A percentile compares a stretch with the other conserved stretches of the same genome.
phyloP scores from a whole-genome alignment of 495 filamentous ascomycete species.

The Aspergillus asperescens region DNA sequence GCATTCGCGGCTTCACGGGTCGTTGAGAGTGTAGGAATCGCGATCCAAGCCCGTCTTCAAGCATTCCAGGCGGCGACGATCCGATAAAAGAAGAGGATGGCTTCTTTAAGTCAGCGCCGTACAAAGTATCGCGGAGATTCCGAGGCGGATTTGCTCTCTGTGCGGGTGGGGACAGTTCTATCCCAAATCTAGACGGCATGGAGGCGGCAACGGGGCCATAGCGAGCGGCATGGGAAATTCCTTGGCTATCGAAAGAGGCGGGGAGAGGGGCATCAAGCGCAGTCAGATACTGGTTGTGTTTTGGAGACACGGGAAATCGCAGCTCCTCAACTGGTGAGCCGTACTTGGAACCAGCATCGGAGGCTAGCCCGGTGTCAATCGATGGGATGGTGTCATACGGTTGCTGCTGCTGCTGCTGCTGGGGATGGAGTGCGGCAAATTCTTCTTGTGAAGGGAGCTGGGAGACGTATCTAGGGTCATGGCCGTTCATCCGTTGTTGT shows the following conservation, averaged over 20 bases:
- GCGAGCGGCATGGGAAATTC: constrained; percentile 83
- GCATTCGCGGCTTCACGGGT: constrained; percentile 57
- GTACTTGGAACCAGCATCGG: constrained; percentile 71
- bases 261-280: constrained; percentile 93
- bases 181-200: constrained; percentile 84
- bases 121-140: constrained; percentile 77
- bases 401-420: constrained; percentile 39
- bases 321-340: constrained; percentile 81
- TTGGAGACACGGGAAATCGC: constrained; percentile 69
- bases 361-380: constrained; percentile 75
- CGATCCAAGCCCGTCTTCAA: constrained; percentile 53
- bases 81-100: constrained; percentile 47
- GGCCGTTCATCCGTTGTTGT: constrained; percentile 55
- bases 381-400: constrained; percentile 58
- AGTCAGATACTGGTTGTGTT: constrained; percentile 54
- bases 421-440: constrained; percentile 39
- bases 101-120: constrained; percentile 60
- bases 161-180: constrained; percentile 73
- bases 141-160: constrained; percentile 54
- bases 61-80: constrained; percentile 58
- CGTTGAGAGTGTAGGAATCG: constrained; percentile 83
- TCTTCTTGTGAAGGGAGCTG: constrained; percentile 39
- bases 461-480: constrained; percentile 38
- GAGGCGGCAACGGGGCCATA: constrained; percentile 90
- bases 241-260: constrained; percentile 94